Evolutionary conservation across 2,329 filamentous ascomycete genomes (phyloP).

Genomic region (Clarireedia sp.): DNA sequence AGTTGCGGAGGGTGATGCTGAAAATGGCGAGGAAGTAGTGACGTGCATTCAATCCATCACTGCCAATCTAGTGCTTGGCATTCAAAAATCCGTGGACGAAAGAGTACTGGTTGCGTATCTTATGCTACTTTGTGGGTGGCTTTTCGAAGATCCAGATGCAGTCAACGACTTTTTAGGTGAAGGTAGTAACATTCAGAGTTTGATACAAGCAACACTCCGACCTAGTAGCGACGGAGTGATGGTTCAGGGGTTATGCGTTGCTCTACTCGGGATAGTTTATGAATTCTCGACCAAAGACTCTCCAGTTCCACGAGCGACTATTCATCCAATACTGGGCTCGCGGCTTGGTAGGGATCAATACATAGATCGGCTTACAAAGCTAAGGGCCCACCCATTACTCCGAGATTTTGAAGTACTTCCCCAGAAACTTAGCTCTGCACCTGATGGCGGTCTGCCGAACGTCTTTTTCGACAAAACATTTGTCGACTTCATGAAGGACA

Average conservation of each 20-base stretch:
- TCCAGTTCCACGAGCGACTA: conserved; percentile 70
- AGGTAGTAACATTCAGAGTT: conserved; percentile 81
- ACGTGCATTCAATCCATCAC: conserved; percentile 86
- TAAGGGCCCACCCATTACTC: conserved; percentile 70
- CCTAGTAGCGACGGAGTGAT: conserved; percentile 53
- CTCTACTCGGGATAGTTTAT: conserved; percentile 81
- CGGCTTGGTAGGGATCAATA: conserved; percentile 82
- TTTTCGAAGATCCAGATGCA: conserved; percentile 85
- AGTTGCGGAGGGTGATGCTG: conserved; percentile 82
- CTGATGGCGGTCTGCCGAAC: conserved; percentile 56
- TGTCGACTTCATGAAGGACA: conserved; percentile 92
- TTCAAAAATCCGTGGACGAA: conserved; percentile 70
- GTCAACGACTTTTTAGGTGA: conserved; percentile 91
- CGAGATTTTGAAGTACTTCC: conserved; percentile 85
- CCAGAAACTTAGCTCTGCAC: conserved; percentile 51
- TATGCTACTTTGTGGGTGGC: conserved; percentile 81
- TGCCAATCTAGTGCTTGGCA: conserved; percentile 72
- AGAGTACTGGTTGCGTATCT: conserved; percentile 77
- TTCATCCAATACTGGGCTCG: conserved; percentile 70
- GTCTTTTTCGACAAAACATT: conserved; percentile 82
- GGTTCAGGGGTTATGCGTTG: conserved; percentile 73
- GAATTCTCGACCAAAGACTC: conserved; percentile 98
- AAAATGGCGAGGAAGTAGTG: conserved; percentile 86
- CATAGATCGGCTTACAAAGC: conserved; percentile 67
- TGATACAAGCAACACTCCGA: conserved; percentile 65